A percentile compares a stretch with the other conserved stretches of the same genome.
Evolutionary conservation across 2,329 filamentous ascomycete genomes (phyloP).

Genomic region (Exserohilum rostratum): DNA sequence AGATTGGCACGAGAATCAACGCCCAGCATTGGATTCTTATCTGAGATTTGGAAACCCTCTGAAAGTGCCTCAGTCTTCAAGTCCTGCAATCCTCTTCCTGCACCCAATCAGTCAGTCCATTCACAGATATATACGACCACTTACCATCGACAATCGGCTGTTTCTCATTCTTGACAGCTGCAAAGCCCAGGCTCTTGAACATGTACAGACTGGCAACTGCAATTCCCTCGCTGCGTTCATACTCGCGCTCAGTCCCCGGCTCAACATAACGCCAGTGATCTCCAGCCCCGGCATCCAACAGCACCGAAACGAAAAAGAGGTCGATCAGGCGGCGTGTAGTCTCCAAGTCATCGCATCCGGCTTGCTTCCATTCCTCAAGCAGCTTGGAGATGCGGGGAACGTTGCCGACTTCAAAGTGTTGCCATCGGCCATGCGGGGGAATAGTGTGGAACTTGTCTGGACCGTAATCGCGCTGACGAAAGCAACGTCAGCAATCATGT

Average conservation of each 20-base stretch:
- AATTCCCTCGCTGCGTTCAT: conserved; percentile 83
- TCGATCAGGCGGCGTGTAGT: conserved; percentile 76
- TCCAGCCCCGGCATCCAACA: conserved; percentile 85
- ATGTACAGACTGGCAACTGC: conserved; percentile 80
- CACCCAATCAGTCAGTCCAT: not conserved
- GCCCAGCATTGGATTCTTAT: conserved; percentile 75
- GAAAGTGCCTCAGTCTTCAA: conserved; percentile 76
- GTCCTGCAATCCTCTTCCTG: conserved; percentile 66
- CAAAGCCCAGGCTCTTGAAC: conserved; percentile 84
- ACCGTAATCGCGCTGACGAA: conserved; percentile 66
- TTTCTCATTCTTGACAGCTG: conserved; percentile 75
- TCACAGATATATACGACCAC: too few species aligned
- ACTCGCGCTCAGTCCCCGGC: conserved; percentile 77
- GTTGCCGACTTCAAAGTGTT: conserved; percentile 79
- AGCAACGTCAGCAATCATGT: not conserved
- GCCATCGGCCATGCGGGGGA: conserved; percentile 80
- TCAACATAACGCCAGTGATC: conserved; percentile 90
- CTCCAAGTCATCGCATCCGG: conserved; percentile 68
- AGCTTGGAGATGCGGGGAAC: conserved; percentile 73
- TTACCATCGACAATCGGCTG: conserved; percentile 71
- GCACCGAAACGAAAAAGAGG: conserved; percentile 77
- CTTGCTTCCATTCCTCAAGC: conserved; percentile 64
- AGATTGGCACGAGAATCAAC: conserved; percentile 82
- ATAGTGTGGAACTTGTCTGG: conserved; percentile 57
- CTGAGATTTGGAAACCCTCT: conserved; percentile 79